A percentile compares a stretch with the other conserved stretches of the same genome.
phyloP scores from a whole-genome alignment of 148 eudicot species.

The Drosera capensis region DNA sequence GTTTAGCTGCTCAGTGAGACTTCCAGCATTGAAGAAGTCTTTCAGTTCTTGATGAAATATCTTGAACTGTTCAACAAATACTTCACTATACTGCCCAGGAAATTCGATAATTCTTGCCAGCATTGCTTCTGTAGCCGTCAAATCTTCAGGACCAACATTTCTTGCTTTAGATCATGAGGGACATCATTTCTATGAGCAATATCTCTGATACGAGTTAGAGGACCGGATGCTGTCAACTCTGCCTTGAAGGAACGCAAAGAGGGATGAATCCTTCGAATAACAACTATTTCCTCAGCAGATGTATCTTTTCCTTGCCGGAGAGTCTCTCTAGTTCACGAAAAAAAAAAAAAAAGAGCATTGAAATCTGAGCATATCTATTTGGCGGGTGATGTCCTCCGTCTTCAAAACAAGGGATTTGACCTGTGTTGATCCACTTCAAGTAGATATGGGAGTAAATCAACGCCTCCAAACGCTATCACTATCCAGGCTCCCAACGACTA shows the following conservation, averaged over 20 bases:
- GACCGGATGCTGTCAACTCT: conserved; percentile 95
- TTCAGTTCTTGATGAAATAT: conserved; percentile 82
- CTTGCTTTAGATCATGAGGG: conserved; percentile 98
- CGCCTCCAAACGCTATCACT: no score
- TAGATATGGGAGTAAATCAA: no score
- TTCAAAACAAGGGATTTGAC: no score
- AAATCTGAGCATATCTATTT: no score
- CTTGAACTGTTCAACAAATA: conserved; percentile 82
- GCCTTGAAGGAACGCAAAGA: conserved; percentile 94
- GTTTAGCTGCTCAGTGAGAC: conserved; percentile 87
- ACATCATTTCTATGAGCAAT: conserved; percentile 88
- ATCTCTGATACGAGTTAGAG: conserved; percentile 88
- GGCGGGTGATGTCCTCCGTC: no score
- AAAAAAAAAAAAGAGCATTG: no score
- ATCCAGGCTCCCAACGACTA: no score
- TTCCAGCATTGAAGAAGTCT: conserved; percentile 99
- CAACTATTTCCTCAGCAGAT: conserved; percentile 84
- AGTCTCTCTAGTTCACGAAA: no score
- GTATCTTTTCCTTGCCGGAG: no score
- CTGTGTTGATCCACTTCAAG: no score
- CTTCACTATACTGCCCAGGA: conserved; percentile 73
- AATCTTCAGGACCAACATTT: conserved; percentile 97
- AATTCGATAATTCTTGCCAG: conserved; percentile 68
- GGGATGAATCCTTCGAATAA: conserved; percentile 92
- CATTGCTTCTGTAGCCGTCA: conserved; percentile 92